Evolutionary conservation across 495 filamentous ascomycete species (phyloP).

Genomic region (Bacidia gigantensis): DNA sequence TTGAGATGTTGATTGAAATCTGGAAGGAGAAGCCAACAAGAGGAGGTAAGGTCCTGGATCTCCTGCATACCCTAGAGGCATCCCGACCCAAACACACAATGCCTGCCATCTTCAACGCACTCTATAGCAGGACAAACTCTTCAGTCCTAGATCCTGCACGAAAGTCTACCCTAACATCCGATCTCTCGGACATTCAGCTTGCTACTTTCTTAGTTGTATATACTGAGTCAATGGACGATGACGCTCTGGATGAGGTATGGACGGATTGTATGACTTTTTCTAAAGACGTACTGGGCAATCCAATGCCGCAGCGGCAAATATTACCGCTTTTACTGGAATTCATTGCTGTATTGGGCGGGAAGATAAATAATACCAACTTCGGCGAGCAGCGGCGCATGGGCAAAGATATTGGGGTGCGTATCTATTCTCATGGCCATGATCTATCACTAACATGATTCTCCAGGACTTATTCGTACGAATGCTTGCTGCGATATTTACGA

Average conservation of each 20-base stretch:
- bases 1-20: conserved; percentile 76
- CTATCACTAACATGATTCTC: not conserved
- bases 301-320: conserved; percentile 85
- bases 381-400: conserved; percentile 92
- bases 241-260: conserved; percentile 99
- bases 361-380: conserved; percentile 95
- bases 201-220: conserved; percentile 84
- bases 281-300: conserved; percentile 80
- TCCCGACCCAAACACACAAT: conserved; percentile 86
- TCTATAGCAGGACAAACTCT: conserved; percentile 87
- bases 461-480: conserved; percentile 82
- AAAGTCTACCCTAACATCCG: conserved; percentile 77
- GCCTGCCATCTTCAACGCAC: conserved; percentile 91
- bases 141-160: conserved; percentile 60
- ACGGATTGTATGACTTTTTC: conserved; percentile 84
- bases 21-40: conserved; percentile 46
- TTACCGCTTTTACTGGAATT: conserved; percentile 81
- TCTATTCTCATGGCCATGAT: not conserved
- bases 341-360: conserved; percentile 75
- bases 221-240: conserved; percentile 78
- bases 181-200: conserved; percentile 65
- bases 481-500: conserved; percentile 82
- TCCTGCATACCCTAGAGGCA: conserved; percentile 83
- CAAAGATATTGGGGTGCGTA: conserved; percentile 72
- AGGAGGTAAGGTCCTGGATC: conserved; percentile 45